Percentiles rank a stretch among this genome's conserved stretches.
Conservation (phyloP, 2,329 filamentous ascomycete species). For the Aspergillus calidoustus region DNA sequence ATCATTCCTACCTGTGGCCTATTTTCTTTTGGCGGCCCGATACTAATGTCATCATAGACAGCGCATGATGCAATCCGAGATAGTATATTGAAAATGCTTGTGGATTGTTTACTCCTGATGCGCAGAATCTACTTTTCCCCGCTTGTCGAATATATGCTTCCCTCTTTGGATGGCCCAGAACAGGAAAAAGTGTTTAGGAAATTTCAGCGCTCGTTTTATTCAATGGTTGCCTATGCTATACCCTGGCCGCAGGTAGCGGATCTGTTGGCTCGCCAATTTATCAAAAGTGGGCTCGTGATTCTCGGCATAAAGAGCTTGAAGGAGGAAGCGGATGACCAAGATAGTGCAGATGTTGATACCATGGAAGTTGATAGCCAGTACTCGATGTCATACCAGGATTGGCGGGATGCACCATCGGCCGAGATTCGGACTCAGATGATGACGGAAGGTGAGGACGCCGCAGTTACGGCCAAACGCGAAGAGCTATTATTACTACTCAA, state of each 20-base stretch:
- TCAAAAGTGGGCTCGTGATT: constrained; percentile 50
- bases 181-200: constrained; percentile 39
- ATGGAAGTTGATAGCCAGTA: constrained; percentile 45
- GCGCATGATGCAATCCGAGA: constrained; percentile 32
- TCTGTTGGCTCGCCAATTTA: constrained; percentile 50
- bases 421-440: constrained; percentile 38
- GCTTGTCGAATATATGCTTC: constrained; percentile 39
- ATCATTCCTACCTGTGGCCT: not conserved
- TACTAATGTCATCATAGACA: constrained; percentile 31
- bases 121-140: constrained; percentile 45
- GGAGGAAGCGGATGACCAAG: constrained; percentile 27
- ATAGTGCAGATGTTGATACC: constrained; percentile 29
- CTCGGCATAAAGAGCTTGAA: constrained; percentile 42
- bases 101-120: constrained; percentile 41
- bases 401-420: constrained; percentile 39
- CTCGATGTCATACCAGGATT: constrained; percentile 44
- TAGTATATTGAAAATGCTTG: constrained; percentile 24
- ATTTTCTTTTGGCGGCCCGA: not conserved
- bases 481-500: constrained; percentile 48
- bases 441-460: constrained; percentile 35
- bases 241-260: constrained; percentile 47
- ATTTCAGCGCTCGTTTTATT: constrained; percentile 51
- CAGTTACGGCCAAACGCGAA: constrained; percentile 37
- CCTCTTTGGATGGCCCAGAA: constrained; percentile 30
- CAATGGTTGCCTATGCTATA: constrained; percentile 54